Evolutionary conservation across 257 asterid species (phyloP), one percentile per base, ranked within the genome.

Genomic region (Echium plantagineum): DNA sequence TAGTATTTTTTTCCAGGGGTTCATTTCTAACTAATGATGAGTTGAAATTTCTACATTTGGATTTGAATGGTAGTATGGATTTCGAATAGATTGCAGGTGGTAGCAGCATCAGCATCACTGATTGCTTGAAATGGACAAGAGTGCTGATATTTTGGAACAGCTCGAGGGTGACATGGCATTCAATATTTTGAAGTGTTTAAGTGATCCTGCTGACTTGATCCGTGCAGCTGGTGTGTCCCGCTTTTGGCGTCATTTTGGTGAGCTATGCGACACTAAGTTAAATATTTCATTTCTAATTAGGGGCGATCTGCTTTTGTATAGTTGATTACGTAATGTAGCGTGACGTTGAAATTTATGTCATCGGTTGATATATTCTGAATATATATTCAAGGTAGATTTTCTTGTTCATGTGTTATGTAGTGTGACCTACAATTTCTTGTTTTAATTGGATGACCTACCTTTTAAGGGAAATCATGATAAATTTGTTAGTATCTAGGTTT

Each of bases 141-240:
- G 64, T 58, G 56, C 76, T 30, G 80, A 86, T 66, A 80, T 86
- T 38, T 7, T 86, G 72, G 64, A 80, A 69, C 71, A 66, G 72
- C 83, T 82, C 21, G 93, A 71, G 68, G 52, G 61, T 4, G 94
- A 85, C 21, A 65, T 80, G 72, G 77, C 74, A 42, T 7, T 69
- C 24, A 55, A 70, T 66, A 72, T 86, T 66, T 60, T 86, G 81
- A 77, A 68, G 67, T 69, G 74, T 71, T 66, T 89, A 71, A 78
- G 69, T 68, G 97, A 89, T 68, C 93, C 89, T 8, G 82, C 76
- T 35, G 97, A 86, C 72, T 55, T 89, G 21, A 81, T 78, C 65
- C 87, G 83, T 48, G 82, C 83, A 18, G 69, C 83, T 59, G 71
- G 75, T 15, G 91, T 81, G 57, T 86, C 95, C 1, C 85, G 66